Evolutionary conservation across 768 basidiomycete species (phyloP).

Genomic region (Tricholoma bakamatsutake): DNA sequence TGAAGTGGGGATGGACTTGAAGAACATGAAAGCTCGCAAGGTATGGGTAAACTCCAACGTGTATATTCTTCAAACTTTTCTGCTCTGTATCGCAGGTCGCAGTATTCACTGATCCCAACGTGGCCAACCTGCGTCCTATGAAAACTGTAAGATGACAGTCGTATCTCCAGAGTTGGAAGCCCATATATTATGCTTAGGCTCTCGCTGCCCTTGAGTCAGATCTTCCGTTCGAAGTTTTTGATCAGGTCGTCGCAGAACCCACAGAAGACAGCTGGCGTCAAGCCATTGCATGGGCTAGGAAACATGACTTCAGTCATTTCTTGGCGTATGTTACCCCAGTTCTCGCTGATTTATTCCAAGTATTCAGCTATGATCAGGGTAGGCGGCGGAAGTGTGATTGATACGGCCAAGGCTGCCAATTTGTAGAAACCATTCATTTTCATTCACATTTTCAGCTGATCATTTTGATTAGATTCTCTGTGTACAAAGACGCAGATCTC

Average conservation of each 20-base stretch:
- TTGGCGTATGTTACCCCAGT: constrained; percentile 54
- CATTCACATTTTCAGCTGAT: neutral
- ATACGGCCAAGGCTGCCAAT: constrained; percentile 94
- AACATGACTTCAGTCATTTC: constrained; percentile 90
- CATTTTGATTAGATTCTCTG: constrained; percentile 56
- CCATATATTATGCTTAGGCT: constrained; percentile 38
- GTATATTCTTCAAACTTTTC: constrained; percentile 4
- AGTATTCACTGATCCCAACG: constrained; percentile 87
- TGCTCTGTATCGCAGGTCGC: constrained; percentile 59
- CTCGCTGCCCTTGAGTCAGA: constrained; percentile 73
- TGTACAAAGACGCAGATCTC: constrained; percentile 87
- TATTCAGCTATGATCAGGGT: constrained; percentile 40
- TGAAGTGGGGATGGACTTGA: constrained; percentile 91
- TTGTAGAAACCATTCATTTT: constrained; percentile 38
- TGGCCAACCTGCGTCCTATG: constrained; percentile 79
- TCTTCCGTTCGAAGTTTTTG: constrained; percentile 77
- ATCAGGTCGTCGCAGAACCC: constrained; percentile 81
- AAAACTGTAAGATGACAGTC: constrained; percentile 49
- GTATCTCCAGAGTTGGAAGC: neutral
- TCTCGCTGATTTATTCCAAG: neutral
- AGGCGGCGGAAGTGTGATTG: constrained; percentile 93
- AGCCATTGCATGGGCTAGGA: constrained; percentile 83
- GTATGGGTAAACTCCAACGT: constrained; percentile 28
- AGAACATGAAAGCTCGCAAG: constrained; percentile 89
- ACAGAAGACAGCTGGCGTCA: constrained; percentile 86